Evolutionary conservation across 352 stramenopile species (phyloP).

Genomic region (Nothophytophthora sp.): DNA sequence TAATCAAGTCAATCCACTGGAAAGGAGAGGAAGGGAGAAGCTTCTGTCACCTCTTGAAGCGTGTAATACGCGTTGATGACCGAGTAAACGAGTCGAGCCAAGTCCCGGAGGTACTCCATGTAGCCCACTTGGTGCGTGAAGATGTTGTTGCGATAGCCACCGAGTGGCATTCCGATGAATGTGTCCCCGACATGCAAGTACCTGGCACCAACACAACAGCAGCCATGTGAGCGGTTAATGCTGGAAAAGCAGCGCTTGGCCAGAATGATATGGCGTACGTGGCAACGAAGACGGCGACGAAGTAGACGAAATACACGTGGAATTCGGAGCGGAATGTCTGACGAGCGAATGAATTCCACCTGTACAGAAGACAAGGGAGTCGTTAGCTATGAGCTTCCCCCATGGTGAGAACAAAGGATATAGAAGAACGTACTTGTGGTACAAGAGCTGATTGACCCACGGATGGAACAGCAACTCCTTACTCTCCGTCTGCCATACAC

Average conservation of each 20-base stretch:
- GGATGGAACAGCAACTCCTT: slow-evolving; percentile 80
- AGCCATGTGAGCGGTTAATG: no score
- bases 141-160: slow-evolving; percentile 64
- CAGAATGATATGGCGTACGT: slow-evolving; percentile 50
- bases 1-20: not conserved
- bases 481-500: slow-evolving; percentile 56
- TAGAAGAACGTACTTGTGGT: slow-evolving; percentile 60
- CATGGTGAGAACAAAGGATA: no score
- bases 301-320: slow-evolving; percentile 79
- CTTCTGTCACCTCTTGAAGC: slow-evolving; percentile 49
- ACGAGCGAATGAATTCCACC: slow-evolving; percentile 75
- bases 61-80: slow-evolving; percentile 75
- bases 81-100: slow-evolving; percentile 52
- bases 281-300: slow-evolving; percentile 68
- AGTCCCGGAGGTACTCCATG: slow-evolving; percentile 64
- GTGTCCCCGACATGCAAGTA: slow-evolving; percentile 78
- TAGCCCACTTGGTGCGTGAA: slow-evolving; percentile 38
- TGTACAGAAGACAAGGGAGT: slow-evolving; percentile 11
- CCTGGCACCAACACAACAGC: slow-evolving; percentile 23
- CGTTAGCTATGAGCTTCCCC: not conserved
- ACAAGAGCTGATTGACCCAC: slow-evolving; percentile 74
- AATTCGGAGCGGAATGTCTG: slow-evolving; percentile 76
- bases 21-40: not conserved
- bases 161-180: slow-evolving; percentile 66
- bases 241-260: no score